Evolutionary conservation across 2,329 filamentous ascomycete genomes (phyloP).

Genomic region (Aspergillus awamori): DNA sequence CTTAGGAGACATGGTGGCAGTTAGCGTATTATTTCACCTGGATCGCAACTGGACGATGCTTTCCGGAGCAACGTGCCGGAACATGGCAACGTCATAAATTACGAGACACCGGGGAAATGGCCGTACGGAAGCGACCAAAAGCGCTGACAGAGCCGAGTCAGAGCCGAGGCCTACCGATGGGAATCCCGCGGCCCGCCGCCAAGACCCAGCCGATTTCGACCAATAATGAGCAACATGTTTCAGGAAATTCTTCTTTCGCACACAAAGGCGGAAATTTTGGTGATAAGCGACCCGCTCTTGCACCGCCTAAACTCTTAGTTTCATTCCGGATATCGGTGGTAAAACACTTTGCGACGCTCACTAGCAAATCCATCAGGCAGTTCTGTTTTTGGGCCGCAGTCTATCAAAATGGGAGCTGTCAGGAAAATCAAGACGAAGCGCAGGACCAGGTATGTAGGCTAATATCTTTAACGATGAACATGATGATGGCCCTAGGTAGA

Average conservation of each 20-base stretch:
- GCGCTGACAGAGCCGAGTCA: conserved; percentile 33
- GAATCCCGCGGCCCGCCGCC: conserved; percentile 30
- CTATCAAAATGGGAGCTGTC: conserved; percentile 65
- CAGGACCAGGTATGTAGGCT: conserved; percentile 61
- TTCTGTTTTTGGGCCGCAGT: conserved; percentile 22
- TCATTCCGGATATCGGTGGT: conserved; percentile 43
- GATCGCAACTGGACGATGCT: conserved; percentile 23
- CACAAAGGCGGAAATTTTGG: conserved; percentile 34
- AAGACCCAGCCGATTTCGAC: conserved; percentile 22
- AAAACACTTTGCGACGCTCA: conserved; percentile 18
- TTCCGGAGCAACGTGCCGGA: conserved; percentile 31
- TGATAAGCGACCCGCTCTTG: conserved; percentile 32
- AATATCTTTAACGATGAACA: conserved; percentile 10
- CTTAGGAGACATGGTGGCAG: conserved; percentile 4
- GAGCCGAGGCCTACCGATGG: conserved; percentile 42
- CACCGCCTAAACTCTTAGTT: conserved; percentile 22
- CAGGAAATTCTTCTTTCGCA: conserved; percentile 26
- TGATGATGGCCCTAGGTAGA: background rate
- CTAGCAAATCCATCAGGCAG: conserved; percentile 5
- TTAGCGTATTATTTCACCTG: conserved; percentile 25
- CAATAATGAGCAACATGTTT: conserved; percentile 34
- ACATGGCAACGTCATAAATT: conserved; percentile 37
- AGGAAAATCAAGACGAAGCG: conserved; percentile 73
- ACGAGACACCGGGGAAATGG: conserved; percentile 21
- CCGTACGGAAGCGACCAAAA: conserved; percentile 19